Evolutionary conservation across 225 moss, liverwort and hornwort species (phyloP), one percentile per base, ranked within the genome.

Genomic region (Sphagnum tenellum): DNA sequence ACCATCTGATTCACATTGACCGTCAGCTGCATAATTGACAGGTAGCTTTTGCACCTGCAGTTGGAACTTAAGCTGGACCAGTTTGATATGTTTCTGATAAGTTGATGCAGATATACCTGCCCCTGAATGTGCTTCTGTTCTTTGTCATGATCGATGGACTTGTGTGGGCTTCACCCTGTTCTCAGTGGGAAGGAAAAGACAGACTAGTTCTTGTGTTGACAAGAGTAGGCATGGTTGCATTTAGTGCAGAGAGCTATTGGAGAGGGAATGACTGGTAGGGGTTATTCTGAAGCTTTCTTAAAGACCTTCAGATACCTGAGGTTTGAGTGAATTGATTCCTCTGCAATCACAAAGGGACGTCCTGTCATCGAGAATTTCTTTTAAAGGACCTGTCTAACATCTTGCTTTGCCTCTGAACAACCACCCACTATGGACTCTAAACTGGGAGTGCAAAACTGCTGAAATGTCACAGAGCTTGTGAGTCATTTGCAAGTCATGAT

Each of bases 61-160:
- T 8, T 55, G 44, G 46, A 29, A 8, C 9, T 12, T 63, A 9
- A 46, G 5, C 4, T 59, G 4, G 9, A 29, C n/a, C 45, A 5
- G 48, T 12, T 63, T 72, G 2, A 52, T 66, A 14, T 56, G 8
- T 66, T 0, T 2, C 68, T 56, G 62, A 2, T 59, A 57, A 4
- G 10, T 66, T 8, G 48, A 12, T 81, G 78, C 90, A 94, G 91
- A 94, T 94, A 59, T 94, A 94, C 62, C 94, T 91, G 11, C 94
- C 94, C 45, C 89, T 94, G 49, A 94, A 94, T 76, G 91, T 94
- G 48, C 75, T 94, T 60, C 94, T 91, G 46, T 29, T 94, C 91
- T 68, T 76, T 94, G 46, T 94, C 94, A 12, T 85, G 94, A 54
- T 73, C 91, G 85, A 91, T 94, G 94, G 91, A 94, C 88, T 90